A percentile compares a stretch with the other conserved stretches of the same genome.
These are phyloP conservation scores for Haplosporangium gracile DNA, from an alignment of 192 early-diverging fungal species.

Conservation along the genomic window DNA sequence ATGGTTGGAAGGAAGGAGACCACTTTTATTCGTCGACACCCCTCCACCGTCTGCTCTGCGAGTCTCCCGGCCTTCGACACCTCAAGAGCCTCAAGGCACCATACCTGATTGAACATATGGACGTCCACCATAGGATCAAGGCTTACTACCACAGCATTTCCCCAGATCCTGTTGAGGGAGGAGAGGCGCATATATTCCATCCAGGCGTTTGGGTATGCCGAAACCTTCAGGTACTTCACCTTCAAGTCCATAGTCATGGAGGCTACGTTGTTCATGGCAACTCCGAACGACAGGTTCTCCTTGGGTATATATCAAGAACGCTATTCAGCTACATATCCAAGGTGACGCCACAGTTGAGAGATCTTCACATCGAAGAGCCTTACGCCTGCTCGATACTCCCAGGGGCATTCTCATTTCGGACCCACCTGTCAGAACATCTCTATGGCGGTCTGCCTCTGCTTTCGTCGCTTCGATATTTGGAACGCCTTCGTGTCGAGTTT, in stretches of 20 bases:
- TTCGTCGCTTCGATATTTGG: background rate
- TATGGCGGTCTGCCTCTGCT: background rate
- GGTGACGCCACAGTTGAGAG: background rate
- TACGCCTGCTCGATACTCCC: background rate
- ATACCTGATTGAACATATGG: background rate
- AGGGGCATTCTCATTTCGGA: background rate
- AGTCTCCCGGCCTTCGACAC: background rate
- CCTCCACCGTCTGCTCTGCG: background rate
- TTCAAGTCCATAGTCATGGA: background rate
- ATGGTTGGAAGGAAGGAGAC: background rate
- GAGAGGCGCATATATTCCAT: background rate
- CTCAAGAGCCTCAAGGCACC: background rate
- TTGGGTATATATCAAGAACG: background rate
- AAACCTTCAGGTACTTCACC: background rate
- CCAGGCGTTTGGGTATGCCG: background rate
- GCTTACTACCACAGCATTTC: background rate
- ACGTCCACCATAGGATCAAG: background rate
- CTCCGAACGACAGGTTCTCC: background rate
- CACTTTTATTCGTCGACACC: background rate
- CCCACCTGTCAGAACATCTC: background rate
- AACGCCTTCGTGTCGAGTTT: background rate
- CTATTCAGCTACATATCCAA: background rate
- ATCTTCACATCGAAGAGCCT: background rate
- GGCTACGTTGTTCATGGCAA: background rate
- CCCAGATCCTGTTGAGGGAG: background rate